Percentiles rank a stretch among this genome's conserved stretches.
These are phyloP conservation scores for Marasmius tenuissimus DNA, from an alignment of 1,284 basidiomycete species.

Conservation along the genomic window DNA sequence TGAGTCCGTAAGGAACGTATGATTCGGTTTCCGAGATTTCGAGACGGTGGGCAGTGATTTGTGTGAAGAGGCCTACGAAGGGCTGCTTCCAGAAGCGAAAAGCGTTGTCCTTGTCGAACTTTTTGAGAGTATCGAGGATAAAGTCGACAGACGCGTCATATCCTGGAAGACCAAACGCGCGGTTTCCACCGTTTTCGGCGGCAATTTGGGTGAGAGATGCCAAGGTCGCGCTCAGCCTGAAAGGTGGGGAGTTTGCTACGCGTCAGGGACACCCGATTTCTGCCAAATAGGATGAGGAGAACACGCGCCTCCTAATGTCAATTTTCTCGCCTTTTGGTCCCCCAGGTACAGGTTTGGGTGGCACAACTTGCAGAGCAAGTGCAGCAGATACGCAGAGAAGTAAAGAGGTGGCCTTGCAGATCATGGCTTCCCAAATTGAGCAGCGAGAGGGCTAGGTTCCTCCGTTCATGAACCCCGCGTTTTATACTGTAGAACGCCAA, in stretches of 20 bases:
- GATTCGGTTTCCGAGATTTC: conserved; percentile 1
- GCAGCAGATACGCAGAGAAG: too few relatives aligned
- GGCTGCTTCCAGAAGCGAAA: conserved; percentile 6
- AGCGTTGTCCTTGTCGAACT: conserved; percentile 6
- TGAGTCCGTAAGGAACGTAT: neutral
- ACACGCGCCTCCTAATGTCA: too few relatives aligned
- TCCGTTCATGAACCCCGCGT: too few relatives aligned
- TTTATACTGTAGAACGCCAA: too few relatives aligned
- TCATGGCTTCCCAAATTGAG: too few relatives aligned
- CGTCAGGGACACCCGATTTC: neutral
- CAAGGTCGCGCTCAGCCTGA: conserved; percentile 2
- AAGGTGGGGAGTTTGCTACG: neutral
- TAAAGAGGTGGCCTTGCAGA: too few relatives aligned
- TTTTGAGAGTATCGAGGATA: neutral
- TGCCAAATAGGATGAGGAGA: too few relatives aligned
- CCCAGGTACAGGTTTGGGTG: too few relatives aligned
- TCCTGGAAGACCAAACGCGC: conserved; percentile 11
- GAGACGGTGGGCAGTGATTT: conserved; percentile 10
- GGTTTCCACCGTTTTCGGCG: conserved; percentile 8
- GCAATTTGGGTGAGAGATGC: conserved; percentile 6
- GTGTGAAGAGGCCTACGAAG: conserved; percentile 10
- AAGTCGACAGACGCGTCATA: conserved; percentile 8
- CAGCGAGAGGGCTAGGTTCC: too few relatives aligned
- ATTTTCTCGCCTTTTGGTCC: too few relatives aligned
- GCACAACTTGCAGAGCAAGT: too few relatives aligned